Base-by-base conservation (phyloP, 2,329 filamentous ascomycete genomes). In the Monosporascus sp. region DNA sequence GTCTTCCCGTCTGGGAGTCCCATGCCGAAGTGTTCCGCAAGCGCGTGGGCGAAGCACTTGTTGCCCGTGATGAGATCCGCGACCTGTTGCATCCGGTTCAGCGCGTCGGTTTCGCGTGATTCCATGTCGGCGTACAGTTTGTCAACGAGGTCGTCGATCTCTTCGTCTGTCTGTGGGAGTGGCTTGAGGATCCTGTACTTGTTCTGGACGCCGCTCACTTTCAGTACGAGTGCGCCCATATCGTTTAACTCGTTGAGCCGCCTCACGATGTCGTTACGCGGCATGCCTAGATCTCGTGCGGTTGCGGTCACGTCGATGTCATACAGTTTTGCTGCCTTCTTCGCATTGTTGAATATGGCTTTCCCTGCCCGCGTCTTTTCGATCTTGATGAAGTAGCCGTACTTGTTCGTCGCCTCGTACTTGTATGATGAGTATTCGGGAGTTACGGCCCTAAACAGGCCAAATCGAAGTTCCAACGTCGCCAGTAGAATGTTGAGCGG, bases 11-110 rank as follows among this genome's bases (percentile, higher is more conserved):
- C 67, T 0, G 76, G 74, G 3, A 82, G 64, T 3, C 64, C 64
- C 65, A 84, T 82, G 22, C 81, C 82, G 55, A 86, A 85, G 58
- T 86, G 78, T 26, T 73, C 60, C 0, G 82, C 79, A 0, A 87
- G 69, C 0, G 73, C 68, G 1, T 68, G 66, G 0, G 82, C 76
- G 53, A 83, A 79, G 59, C 83, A 86, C 20, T 68, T 63, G 2
- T 64, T 58, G 0, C 70, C 73, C 0, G 81, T 85, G 52, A 86
- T 70, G 3, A 86, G 71, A n/a, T 74, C 63, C 24, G 78, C 70
- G 3, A 86, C 72, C 19, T 78, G 65, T 20, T 78, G 68, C 0
- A 78, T 75, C 0, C 81, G 75, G 0, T 66, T 62, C 3, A 86
- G 64, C 8, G 79, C 79, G 40, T 82, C 77, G n/a, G 68, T 58